phyloP scores from a whole-genome alignment of 2,329 filamentous ascomycete species.

The Cladophialophora exuberans region DNA sequence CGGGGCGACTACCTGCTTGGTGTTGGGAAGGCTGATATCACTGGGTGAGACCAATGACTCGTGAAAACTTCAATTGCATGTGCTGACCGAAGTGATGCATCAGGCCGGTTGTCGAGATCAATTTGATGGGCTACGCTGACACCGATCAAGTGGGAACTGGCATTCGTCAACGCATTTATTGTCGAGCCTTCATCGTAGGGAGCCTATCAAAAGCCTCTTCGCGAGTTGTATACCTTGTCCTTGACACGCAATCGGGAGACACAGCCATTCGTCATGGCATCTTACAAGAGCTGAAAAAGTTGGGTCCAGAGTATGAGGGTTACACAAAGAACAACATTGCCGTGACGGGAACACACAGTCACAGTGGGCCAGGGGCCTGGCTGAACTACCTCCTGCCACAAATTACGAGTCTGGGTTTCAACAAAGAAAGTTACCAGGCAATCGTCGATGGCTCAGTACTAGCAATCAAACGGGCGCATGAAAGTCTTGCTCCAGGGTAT shows the following conservation, averaged over 20 bases:
- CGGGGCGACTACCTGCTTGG: conserved; percentile 63
- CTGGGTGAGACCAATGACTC: conserved; percentile 58
- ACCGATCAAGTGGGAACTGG: conserved; percentile 80
- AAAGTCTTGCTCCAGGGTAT: conserved; percentile 69
- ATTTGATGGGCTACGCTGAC: conserved; percentile 90
- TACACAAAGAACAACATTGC: conserved; percentile 84
- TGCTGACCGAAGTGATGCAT: conserved; percentile 12
- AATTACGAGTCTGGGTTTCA: conserved; percentile 83
- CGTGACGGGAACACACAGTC: conserved; percentile 89
- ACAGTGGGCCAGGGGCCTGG: conserved; percentile 90
- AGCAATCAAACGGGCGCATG: conserved; percentile 81
- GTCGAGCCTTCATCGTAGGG: conserved; percentile 85
- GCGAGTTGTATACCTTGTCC: conserved; percentile 82
- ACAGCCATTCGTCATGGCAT: conserved; percentile 89
- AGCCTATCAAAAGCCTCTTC: conserved; percentile 67
- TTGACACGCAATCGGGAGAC: conserved; percentile 86
- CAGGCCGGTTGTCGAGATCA: conserved; percentile 84
- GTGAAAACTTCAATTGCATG: not conserved
- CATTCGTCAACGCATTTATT: conserved; percentile 83
- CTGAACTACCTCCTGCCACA: conserved; percentile 92
- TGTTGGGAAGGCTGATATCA: conserved; percentile 73
- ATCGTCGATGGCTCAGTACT: conserved; percentile 84
- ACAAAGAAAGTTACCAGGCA: conserved; percentile 82
- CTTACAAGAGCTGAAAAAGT: conserved; percentile 68
- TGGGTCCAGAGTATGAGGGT: conserved; percentile 72